phyloP scores from a whole-genome alignment of 2,329 filamentous ascomycete genomes.

The Exophiala calicioides region DNA sequence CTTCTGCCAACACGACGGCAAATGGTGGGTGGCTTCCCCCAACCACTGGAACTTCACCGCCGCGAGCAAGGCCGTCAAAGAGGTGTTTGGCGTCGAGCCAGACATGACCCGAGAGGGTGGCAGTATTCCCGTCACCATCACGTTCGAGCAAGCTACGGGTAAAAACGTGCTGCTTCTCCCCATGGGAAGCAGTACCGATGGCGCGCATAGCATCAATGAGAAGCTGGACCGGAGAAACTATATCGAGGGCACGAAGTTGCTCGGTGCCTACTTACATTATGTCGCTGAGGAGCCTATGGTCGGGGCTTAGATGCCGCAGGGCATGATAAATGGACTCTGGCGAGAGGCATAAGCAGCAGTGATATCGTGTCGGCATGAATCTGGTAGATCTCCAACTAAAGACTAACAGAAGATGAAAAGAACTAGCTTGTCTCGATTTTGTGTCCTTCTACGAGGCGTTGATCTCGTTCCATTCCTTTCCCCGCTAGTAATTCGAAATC shows the following conservation, averaged over 20 bases:
- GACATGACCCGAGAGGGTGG: constrained; percentile 97
- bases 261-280: constrained; percentile 94
- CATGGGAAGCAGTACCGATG: constrained; percentile 96
- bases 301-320: too few species aligned
- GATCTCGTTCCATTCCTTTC: too few species aligned
- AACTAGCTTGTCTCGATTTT: too few species aligned
- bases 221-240: constrained; percentile 97
- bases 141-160: constrained; percentile 94
- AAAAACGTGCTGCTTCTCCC: constrained; percentile 96
- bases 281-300: constrained; percentile 80
- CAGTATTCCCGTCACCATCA: constrained; percentile 94
- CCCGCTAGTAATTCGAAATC: too few species aligned
- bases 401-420: too few species aligned
- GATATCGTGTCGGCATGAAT: too few species aligned
- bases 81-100: constrained; percentile 89
- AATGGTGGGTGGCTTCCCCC: constrained; percentile 98
- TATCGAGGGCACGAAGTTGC: constrained; percentile 93
- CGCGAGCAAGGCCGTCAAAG: constrained; percentile 91
- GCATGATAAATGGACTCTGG: too few species aligned
- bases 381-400: too few species aligned
- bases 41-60: constrained; percentile 99
- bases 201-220: constrained; percentile 97
- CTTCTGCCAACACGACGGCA: constrained; percentile 82
- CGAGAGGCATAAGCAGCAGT: too few species aligned
- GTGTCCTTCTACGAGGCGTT: too few species aligned